A percentile compares a stretch with the other conserved stretches of the same genome.
Conservation (phyloP, 2,329 filamentous ascomycete genomes). For the Lecanicillium sp. region DNA sequence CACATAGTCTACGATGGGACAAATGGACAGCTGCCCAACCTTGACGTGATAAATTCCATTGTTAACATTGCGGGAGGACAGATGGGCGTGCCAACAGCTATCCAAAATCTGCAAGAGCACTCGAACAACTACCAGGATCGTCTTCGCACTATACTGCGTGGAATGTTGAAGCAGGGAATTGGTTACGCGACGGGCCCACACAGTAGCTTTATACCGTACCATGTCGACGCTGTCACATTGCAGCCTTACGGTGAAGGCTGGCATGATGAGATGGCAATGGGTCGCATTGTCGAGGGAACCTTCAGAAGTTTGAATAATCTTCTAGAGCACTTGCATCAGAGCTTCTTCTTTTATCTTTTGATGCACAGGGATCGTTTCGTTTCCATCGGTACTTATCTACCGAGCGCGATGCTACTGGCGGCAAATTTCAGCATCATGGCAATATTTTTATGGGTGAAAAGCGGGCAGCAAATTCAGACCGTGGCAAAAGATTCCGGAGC, state of each 20-base stretch:
- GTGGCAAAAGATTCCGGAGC: slow-evolving; percentile 6
- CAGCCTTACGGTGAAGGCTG: slow-evolving; percentile 85
- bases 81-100: slow-evolving; percentile 76
- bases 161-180: slow-evolving; percentile 86
- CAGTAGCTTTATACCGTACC: slow-evolving; percentile 94
- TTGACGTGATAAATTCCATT: slow-evolving; percentile 93
- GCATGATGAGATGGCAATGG: slow-evolving; percentile 97
- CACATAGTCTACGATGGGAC: slow-evolving; percentile 93
- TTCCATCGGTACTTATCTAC: slow-evolving; percentile 94
- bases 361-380: slow-evolving; percentile 91
- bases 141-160: slow-evolving; percentile 79
- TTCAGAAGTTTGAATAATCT: slow-evolving; percentile 94
- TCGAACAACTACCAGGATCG: slow-evolving; percentile 72
- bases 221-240: slow-evolving; percentile 90
- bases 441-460: slow-evolving; percentile 88
- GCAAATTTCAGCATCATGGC: slow-evolving; percentile 94
- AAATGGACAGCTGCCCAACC: slow-evolving; percentile 90
- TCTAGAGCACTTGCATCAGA: slow-evolving; percentile 93
- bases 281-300: slow-evolving; percentile 79
- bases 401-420: slow-evolving; percentile 94
- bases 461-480: slow-evolving; percentile 46
- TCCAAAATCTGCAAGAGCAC: slow-evolving; percentile 87
- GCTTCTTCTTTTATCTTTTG: slow-evolving; percentile 97
- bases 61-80: slow-evolving; percentile 81
- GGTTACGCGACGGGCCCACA: slow-evolving; percentile 87